Evolutionary conservation across 2,329 filamentous ascomycete species (phyloP).

Genomic region (Stemphylium lycopersici): DNA sequence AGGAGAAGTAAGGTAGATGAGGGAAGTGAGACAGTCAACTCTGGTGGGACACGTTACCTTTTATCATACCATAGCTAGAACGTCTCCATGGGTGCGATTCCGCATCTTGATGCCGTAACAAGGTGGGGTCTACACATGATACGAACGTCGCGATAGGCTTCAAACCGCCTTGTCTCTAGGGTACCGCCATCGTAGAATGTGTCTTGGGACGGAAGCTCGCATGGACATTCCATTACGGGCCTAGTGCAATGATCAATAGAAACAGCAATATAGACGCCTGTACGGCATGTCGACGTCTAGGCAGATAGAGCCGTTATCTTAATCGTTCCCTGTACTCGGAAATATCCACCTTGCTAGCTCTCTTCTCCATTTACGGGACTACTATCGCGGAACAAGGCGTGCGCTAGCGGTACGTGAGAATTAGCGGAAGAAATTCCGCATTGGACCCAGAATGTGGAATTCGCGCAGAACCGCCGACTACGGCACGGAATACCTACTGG

Average conservation of each 20-base stretch:
- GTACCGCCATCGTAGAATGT: background rate
- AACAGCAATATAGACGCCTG: background rate
- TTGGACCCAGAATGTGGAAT: too few species aligned
- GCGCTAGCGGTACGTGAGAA: too few species aligned
- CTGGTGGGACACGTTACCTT: background rate
- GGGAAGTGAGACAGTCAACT: background rate
- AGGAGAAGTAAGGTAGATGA: background rate
- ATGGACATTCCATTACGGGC: constrained; percentile 4
- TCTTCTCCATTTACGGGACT: too few species aligned
- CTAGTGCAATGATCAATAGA: background rate
- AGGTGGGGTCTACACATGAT: background rate
- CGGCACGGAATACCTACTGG: too few species aligned
- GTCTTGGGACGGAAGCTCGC: background rate
- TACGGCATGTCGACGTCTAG: background rate
- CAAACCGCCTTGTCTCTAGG: background rate
- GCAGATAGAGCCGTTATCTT: background rate
- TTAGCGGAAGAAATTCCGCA: too few species aligned
- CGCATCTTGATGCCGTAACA: background rate
- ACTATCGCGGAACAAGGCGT: too few species aligned
- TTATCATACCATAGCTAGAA: background rate
- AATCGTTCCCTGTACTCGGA: background rate
- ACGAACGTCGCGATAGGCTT: background rate
- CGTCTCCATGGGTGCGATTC: background rate
- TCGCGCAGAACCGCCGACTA: too few species aligned
- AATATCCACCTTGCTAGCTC: background rate